Evolutionary conservation across 176 grass and related monocot genomes (phyloP), one percentile per base, ranked within the genome.

Genomic region (Musa acuminata): DNA sequence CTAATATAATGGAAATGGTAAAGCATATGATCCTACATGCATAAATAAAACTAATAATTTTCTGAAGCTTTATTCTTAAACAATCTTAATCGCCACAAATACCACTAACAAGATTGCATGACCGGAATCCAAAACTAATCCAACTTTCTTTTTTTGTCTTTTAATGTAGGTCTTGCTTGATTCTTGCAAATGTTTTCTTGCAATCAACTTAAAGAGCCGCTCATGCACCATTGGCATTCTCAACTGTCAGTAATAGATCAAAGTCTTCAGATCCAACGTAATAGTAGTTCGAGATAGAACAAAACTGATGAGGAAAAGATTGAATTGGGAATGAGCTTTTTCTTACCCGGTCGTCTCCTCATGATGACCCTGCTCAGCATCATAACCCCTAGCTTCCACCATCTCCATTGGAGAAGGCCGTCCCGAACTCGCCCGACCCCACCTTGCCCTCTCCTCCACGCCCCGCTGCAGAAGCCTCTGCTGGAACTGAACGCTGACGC

Each of bases 401-500:
- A 57, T 55, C n/a, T 83, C 77, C 62, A 25, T 71, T 26, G 77
- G 51, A 63, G 16, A 13, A 51, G 13, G 19, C 25, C 13, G 55
- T 17, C 52, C 52, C 53, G 52, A 79, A 29, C 27, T 57, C 52
- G 66, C 35, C 43, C 66, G 51, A 50, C 8, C 25, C 67, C 67
- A 10, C 2, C 43, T 48, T 8, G 43, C 53, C n/a, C 77, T 51
- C 67, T 57, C 29, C 79, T 11, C 76, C 57, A 49, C 11, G 70
- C 64, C 71, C 69, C 14, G 22, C 9, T 21, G 72, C 62, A n/a
- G 65, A 62, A 43, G 19, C 77, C 77, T 79, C 65, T 53, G 66
- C 75, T 19, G 57, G 64, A 75, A 80, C 77, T 83, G 67, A 49
- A 55, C 23, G 49, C 81, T 67, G 17, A 86, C 77, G 53, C 83